Evolutionary conservation across 768 basidiomycete genomes (phyloP).

Genomic region (Trametes punicea): DNA sequence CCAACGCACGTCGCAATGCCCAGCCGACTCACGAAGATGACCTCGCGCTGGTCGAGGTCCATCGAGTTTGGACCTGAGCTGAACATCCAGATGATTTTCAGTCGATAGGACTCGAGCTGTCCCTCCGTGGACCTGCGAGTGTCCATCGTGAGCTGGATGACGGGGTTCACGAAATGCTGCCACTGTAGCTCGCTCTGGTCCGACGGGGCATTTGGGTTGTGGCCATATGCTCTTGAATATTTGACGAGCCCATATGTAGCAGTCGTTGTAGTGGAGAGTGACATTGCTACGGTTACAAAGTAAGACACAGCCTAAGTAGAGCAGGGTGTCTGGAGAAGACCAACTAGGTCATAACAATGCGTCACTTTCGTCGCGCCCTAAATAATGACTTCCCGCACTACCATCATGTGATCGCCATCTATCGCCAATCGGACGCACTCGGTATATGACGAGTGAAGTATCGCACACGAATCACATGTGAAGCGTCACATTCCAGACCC

Average conservation of each 20-base stretch:
- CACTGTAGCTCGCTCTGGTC: slow-evolving; percentile 46
- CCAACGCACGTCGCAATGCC: too few species aligned
- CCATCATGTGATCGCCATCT: not conserved
- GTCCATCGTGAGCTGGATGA: slow-evolving; percentile 61
- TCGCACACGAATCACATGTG: too few species aligned
- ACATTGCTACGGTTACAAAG: slow-evolving; percentile 21
- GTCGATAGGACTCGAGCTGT: slow-evolving; percentile 58
- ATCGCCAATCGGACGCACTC: too few species aligned
- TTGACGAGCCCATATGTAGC: slow-evolving; percentile 55
- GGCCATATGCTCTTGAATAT: slow-evolving; percentile 66
- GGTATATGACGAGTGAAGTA: too few species aligned
- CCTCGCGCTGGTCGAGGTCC: slow-evolving; percentile 47
- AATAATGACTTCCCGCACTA: too few species aligned
- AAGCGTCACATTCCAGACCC: not conserved
- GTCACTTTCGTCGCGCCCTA: too few species aligned
- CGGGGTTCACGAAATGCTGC: slow-evolving; percentile 76
- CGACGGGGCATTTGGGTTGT: slow-evolving; percentile 9
- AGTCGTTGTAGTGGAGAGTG: slow-evolving; percentile 57
- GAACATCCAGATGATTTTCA: slow-evolving; percentile 65
- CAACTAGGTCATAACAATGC: too few species aligned
- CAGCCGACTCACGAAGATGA: slow-evolving; percentile 64
- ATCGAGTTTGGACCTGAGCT: slow-evolving; percentile 34
- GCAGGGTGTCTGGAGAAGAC: not conserved
- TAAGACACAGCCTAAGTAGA: not conserved
- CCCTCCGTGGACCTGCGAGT: slow-evolving; percentile 41